These are phyloP conservation scores for Kluyveromyces wickerhamii DNA, from an alignment of 805 yeast species.

Conservation along the genomic window DNA sequence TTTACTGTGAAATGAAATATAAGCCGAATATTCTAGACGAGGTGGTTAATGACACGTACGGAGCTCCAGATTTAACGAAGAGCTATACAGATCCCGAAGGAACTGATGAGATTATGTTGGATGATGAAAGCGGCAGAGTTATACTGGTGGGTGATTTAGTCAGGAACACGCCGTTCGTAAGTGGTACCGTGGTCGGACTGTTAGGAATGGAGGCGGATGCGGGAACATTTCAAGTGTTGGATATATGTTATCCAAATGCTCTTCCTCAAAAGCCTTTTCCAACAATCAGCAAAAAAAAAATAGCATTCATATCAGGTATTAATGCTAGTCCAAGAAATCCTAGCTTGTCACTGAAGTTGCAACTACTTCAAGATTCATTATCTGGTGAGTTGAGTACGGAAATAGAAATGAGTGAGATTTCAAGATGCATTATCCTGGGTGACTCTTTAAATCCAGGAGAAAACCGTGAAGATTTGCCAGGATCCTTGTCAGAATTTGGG, in stretches of 20 bases:
- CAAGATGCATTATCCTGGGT: conserved; percentile 64
- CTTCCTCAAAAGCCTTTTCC: conserved; percentile 45
- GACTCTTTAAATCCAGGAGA: conserved; percentile 41
- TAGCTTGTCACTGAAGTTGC: conserved; percentile 36
- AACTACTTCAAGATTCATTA: conserved; percentile 59
- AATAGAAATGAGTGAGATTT: conserved; percentile 29
- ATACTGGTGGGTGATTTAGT: conserved; percentile 56
- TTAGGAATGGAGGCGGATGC: conserved; percentile 78
- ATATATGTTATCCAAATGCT: conserved; percentile 61
- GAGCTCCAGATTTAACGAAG: conserved; percentile 34
- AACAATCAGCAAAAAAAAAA: conserved; percentile 26
- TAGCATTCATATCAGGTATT: conserved; percentile 76
- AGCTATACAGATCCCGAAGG: conserved; percentile 48
- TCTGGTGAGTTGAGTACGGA: conserved; percentile 56
- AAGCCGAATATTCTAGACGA: conserved; percentile 84
- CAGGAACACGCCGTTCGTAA: conserved; percentile 54
- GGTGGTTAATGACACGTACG: conserved; percentile 47
- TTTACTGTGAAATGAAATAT: conserved; percentile 72
- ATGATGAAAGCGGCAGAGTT: conserved; percentile 90
- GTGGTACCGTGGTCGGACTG: conserved; percentile 83
- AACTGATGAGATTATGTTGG: conserved; percentile 61
- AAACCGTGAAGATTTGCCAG: conserved; percentile 39
- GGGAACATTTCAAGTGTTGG: conserved; percentile 80
- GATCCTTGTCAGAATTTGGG: conserved; percentile 53
- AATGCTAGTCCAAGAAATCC: conserved; percentile 41